phyloP scores from a whole-genome alignment of 805 yeast species.

The Ogataea methylovora region DNA sequence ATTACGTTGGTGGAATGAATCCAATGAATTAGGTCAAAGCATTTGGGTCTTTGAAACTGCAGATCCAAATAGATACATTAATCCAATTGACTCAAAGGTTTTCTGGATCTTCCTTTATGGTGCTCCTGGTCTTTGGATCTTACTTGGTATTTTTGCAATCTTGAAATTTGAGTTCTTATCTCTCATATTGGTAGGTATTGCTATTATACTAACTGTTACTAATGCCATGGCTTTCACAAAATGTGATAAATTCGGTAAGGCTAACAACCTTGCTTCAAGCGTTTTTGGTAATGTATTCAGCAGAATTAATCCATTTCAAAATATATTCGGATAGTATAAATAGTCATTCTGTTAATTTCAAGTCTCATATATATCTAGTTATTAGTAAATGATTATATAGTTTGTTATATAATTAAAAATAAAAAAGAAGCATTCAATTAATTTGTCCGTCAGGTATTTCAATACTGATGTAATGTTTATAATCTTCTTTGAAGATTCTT shows the following conservation, averaged over 20 bases:
- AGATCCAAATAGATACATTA: conserved; percentile 62
- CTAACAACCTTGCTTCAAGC: conserved; percentile 56
- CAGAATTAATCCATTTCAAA: conserved; percentile 36
- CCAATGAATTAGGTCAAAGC: conserved; percentile 53
- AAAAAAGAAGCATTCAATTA: no score
- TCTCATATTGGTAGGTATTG: conserved; percentile 55
- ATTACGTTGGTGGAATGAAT: conserved; percentile 95
- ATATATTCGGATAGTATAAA: neutral
- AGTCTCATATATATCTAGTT: neutral
- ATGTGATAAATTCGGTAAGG: conserved; percentile 88
- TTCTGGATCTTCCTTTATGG: conserved; percentile 79
- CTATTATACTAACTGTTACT: conserved; percentile 64
- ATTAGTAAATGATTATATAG: neutral
- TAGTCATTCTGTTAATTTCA: neutral
- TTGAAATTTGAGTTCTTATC: conserved; percentile 69
- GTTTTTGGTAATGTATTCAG: conserved; percentile 46
- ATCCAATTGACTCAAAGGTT: conserved; percentile 85
- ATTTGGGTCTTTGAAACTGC: conserved; percentile 88
- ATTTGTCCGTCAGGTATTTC: conserved; percentile 10
- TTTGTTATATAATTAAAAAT: neutral
- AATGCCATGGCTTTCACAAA: conserved; percentile 87
- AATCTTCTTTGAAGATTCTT: conserved; percentile 10
- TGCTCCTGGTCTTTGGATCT: conserved; percentile 70
- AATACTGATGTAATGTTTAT: conserved; percentile 13
- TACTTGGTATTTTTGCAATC: conserved; percentile 69